Evolutionary conservation across 345 rosid genomes (phyloP).

Genomic region (Eucalyptus victrix): DNA sequence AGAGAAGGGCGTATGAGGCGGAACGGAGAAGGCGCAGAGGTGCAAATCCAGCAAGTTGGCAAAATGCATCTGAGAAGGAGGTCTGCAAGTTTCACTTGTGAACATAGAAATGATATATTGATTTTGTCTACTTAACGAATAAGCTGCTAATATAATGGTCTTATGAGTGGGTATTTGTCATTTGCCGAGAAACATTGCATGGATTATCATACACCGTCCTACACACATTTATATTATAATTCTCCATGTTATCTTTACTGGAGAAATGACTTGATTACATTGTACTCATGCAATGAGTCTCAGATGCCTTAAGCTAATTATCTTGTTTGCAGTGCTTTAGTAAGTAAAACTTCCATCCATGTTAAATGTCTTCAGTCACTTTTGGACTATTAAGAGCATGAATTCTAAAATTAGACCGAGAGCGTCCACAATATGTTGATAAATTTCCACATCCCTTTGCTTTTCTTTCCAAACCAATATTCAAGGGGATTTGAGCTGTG

Average conservation of each 20-base stretch:
- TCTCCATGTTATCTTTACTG: not conserved
- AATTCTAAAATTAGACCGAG: not conserved
- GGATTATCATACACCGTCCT: not conserved
- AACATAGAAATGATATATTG: not conserved
- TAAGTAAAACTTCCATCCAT: not conserved
- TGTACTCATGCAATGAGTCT: not conserved
- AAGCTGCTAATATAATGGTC: not conserved
- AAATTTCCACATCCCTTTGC: not conserved
- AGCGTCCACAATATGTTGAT: not conserved
- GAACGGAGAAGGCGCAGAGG: slow-evolving; percentile 46
- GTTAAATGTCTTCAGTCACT: not conserved
- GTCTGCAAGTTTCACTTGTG: not conserved
- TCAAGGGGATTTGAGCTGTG: not conserved
- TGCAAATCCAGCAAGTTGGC: slow-evolving; percentile 28
- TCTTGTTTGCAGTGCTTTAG: not conserved
- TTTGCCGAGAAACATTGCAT: not conserved
- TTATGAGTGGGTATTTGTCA: not conserved
- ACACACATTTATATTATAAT: not conserved
- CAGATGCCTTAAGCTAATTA: not conserved
- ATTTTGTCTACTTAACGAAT: not conserved
- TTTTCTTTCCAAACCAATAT: not conserved
- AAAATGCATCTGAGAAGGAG: slow-evolving; percentile 40
- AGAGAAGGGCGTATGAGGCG: slow-evolving; percentile 58
- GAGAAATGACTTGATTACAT: not conserved
- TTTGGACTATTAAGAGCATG: not conserved